Evolutionary conservation across 768 basidiomycete genomes (phyloP), one percentile per base, ranked within the genome.

Genomic region (Boletellus sp.): DNA sequence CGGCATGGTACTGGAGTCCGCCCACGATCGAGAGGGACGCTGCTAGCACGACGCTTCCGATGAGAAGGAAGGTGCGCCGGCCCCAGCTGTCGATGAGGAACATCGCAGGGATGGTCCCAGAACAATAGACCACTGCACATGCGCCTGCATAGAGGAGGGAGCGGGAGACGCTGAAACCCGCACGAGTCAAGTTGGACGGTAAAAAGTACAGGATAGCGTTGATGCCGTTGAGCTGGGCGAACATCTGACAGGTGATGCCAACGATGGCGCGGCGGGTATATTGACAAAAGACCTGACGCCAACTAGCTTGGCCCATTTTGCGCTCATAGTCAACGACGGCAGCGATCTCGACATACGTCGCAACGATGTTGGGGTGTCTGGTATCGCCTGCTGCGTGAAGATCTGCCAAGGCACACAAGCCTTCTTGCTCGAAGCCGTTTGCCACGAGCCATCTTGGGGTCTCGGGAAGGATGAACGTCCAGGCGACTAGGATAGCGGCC

Each of bases 201-300:
- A 83, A 68, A 59, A 78, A 81, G 57, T 82, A 83, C 22, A 82
- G 68, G 43, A 84, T 75, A 11, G 76, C 77, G 49, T 79, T 79
- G 63, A 80, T 78, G 19, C 78, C 78, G 57, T 80, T 79, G 61
- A 77, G 74, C 52, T 79, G 78, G 1, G 76, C 76, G 47, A 79
- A 78, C 56, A 76, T 74, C 54, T 84, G 82, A 37, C 77, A 76
- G 0, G 74, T 76, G 53, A 77, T 74, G 8, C 78, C 83, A 2
- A 84, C 71, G 47, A 75, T 53, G 5, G 74, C 65, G 19, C 81
- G 77, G 15, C 74, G 71, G 22, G 75, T 70, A 45, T 81, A 78
- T 42, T 75, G 75, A 50, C 58, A 70, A 66, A 82, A 74, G 43
- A 84, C 62, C 42, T 81, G 74, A 24, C 62, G 56, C 75, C 75